phyloP scores from a whole-genome alignment of 106 monocot species.

The Agapanthus africanus region DNA sequence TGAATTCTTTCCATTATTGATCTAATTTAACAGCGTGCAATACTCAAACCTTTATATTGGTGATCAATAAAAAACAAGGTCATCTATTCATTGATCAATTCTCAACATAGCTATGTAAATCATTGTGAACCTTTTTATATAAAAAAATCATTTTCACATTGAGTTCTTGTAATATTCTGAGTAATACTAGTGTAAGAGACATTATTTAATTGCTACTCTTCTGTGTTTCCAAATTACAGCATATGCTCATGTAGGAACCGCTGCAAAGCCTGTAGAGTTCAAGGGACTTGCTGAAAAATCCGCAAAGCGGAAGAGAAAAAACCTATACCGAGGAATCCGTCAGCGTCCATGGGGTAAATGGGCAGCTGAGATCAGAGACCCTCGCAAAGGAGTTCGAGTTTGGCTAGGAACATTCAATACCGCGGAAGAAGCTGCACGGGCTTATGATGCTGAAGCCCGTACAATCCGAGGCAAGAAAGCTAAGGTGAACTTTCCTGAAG shows the following conservation, averaged over 20 bases:
- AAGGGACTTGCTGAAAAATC: slow-evolving; percentile 20
- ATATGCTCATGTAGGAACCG: not conserved
- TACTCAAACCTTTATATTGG: too few species aligned
- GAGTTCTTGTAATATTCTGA: too few species aligned
- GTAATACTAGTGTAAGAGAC: not conserved
- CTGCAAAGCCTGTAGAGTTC: slow-evolving; percentile 13
- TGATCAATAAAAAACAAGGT: too few species aligned
- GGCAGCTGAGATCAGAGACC: slow-evolving; percentile 73
- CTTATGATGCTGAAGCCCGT: slow-evolving; percentile 59
- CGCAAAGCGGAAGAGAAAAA: slow-evolving; percentile 50
- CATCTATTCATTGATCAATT: not conserved
- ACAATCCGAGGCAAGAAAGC: slow-evolving; percentile 58
- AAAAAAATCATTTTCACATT: not conserved
- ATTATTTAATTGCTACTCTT: not conserved
- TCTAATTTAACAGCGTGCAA: too few species aligned
- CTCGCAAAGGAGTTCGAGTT: slow-evolving; percentile 52
- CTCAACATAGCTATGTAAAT: not conserved
- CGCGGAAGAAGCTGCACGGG: slow-evolving; percentile 60
- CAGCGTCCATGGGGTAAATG: slow-evolving; percentile 73
- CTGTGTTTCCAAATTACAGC: not conserved
- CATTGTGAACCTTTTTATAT: not conserved
- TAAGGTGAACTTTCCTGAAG: slow-evolving; percentile 52
- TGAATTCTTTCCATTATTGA: too few species aligned
- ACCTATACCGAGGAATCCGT: slow-evolving; percentile 45
- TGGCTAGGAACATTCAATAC: slow-evolving; percentile 68